Conservation (phyloP, 73 alveolate species). For the Paramecium caudatum region DNA sequence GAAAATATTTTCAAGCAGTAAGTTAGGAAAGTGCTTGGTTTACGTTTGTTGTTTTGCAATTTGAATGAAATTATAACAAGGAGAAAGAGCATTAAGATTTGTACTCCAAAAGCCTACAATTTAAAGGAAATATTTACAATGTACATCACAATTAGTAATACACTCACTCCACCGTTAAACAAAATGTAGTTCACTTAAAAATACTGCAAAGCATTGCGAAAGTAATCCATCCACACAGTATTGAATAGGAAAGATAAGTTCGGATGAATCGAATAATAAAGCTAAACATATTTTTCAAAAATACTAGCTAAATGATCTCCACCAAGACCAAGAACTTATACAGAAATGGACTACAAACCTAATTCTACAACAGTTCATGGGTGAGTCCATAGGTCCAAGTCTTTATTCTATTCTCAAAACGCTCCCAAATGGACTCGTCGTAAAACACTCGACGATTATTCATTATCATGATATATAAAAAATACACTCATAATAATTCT, state of each 20-base stretch:
- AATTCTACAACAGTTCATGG: constrained; percentile 69
- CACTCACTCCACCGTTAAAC: constrained; percentile 67
- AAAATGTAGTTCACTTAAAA: constrained; percentile 72
- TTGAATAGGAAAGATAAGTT: constrained; percentile 39
- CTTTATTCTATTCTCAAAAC: constrained; percentile 64
- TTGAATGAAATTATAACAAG: constrained; percentile 61
- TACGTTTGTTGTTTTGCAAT: constrained; percentile 36
- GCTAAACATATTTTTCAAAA: constrained; percentile 24
- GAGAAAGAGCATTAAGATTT: constrained; percentile 46
- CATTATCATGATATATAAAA: constrained; percentile 60
- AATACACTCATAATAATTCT: too few relatives aligned
- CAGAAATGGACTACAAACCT: constrained; percentile 68
- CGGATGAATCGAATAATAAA: constrained; percentile 72
- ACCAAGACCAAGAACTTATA: constrained; percentile 66
- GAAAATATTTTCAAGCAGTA: constrained; percentile 66
- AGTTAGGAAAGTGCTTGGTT: constrained; percentile 66
- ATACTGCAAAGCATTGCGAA: constrained; percentile 70
- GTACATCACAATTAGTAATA: constrained; percentile 45
- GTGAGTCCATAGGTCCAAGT: constrained; percentile 76
- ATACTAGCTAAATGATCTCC: constrained; percentile 71
- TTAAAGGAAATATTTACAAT: neutral
- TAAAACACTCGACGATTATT: constrained; percentile 68
- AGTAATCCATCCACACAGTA: constrained; percentile 60
- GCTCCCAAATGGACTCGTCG: constrained; percentile 77
- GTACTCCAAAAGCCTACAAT: constrained; percentile 47